A percentile compares a stretch with the other conserved stretches of the same genome.
Conservation (phyloP, 2,329 filamentous ascomycete genomes). For the Corynespora cassiicola region DNA sequence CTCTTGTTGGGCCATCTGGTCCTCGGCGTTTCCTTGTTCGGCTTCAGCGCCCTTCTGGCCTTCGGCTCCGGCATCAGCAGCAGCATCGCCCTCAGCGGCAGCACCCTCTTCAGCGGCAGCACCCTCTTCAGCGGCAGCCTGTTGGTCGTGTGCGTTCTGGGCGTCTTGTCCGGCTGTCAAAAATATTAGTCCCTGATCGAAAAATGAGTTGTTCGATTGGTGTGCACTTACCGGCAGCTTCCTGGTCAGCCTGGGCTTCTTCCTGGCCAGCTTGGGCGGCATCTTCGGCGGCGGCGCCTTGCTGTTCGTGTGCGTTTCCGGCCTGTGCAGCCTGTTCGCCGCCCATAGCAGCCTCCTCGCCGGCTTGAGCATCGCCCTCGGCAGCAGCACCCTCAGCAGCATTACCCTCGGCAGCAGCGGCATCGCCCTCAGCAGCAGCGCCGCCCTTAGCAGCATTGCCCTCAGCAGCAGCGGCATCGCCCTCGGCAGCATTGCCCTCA, state of each 20-base stretch:
- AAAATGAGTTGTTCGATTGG: no score
- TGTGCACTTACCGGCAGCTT: conserved; percentile 10
- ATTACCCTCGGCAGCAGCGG: not conserved
- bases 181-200: not conserved
- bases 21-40: conserved; percentile 4
- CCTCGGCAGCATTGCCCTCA: no score
- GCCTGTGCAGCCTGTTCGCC: no score
- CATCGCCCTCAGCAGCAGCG: not conserved
- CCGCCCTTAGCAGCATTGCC: not conserved
- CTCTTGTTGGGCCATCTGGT: conserved; percentile 3
- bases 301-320: no score
- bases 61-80: not conserved
- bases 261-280: conserved; percentile 5
- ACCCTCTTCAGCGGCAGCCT: conserved; percentile 6
- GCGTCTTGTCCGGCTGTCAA: no score
- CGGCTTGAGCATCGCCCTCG: conserved; percentile 1
- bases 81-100: conserved; percentile 4
- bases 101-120: conserved; percentile 3
- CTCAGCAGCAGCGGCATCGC: not conserved
- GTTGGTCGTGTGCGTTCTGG: conserved; percentile 4
- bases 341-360: no score
- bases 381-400: not conserved
- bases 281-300: conserved; percentile 1
- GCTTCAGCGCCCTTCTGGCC: conserved; percentile 5
- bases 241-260: conserved; percentile 4